Evolutionary conservation across 2,329 filamentous ascomycete genomes (phyloP).

Genomic region (Metarhizium anisopliae): DNA sequence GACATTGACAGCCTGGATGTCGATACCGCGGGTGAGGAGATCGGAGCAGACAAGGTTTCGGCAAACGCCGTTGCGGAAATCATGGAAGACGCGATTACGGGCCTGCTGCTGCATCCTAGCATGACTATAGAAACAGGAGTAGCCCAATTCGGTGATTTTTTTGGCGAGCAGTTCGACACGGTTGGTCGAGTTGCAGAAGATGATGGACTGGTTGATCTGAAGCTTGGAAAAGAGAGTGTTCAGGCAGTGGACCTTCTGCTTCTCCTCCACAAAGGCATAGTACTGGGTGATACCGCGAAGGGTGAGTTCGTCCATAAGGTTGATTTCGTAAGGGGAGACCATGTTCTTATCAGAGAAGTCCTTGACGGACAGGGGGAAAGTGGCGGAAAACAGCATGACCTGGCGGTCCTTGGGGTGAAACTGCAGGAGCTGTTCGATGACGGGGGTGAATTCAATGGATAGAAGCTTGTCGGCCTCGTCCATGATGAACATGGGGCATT

Average conservation of each 20-base stretch:
- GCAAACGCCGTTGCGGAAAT: conserved; percentile 96
- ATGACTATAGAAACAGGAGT: conserved; percentile 99
- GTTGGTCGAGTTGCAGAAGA: conserved; percentile 99
- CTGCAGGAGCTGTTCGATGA: conserved; percentile 89
- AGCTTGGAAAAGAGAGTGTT: conserved; percentile 99
- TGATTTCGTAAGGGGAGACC: conserved; percentile 94
- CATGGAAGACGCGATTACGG: conserved; percentile 97
- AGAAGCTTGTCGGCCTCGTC: conserved; percentile 98
- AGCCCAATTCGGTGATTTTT: conserved; percentile 98
- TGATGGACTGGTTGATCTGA: conserved; percentile 99
- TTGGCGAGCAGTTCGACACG: conserved; percentile 95
- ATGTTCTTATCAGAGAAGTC: conserved; percentile 98
- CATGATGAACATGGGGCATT: conserved; percentile 98
- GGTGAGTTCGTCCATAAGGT: conserved; percentile 98
- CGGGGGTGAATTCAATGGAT: conserved; percentile 91
- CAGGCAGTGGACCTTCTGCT: conserved; percentile 97
- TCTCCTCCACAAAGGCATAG: conserved; percentile 98
- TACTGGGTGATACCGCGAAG: conserved; percentile 98
- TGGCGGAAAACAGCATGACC: conserved; percentile 98
- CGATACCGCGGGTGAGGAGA: conserved; percentile 93
- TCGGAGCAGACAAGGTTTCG: conserved; percentile 98
- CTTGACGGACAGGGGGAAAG: conserved; percentile 95
- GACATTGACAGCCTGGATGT: conserved; percentile 98
- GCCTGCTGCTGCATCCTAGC: conserved; percentile 96
- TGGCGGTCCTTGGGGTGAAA: conserved; percentile 97